Conservation (phyloP, 495 filamentous ascomycete genomes). For the Penicillium nucicola region DNA sequence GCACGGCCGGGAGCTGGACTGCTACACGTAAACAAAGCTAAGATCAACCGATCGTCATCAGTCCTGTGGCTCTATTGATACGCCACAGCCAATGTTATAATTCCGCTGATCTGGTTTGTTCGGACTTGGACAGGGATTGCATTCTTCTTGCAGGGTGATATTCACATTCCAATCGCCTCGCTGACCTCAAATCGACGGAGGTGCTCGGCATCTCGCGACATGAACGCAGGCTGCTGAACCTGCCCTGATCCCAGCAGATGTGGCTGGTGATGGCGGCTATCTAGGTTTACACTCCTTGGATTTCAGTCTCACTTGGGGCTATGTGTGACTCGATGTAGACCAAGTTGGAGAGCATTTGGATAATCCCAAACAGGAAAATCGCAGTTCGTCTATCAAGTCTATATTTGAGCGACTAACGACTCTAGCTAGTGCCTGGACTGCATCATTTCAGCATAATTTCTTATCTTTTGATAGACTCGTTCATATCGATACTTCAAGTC, state of each 20-base stretch:
- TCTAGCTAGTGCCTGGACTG: too few relatives aligned
- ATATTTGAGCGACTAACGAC: too few relatives aligned
- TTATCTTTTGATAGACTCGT: too few relatives aligned
- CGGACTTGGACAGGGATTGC: conserved; percentile 9
- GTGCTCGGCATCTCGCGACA: conserved; percentile 12
- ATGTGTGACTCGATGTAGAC: too few relatives aligned
- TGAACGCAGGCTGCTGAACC: conserved; percentile 12
- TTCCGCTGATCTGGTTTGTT: conserved; percentile 15
- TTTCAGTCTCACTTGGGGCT: too few relatives aligned
- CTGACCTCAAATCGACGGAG: conserved; percentile 8
- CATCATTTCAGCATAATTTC: too few relatives aligned
- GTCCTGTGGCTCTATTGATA: conserved; percentile 11
- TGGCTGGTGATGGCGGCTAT: conserved; percentile 10
- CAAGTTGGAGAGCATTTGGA: too few relatives aligned
- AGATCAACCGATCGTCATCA: conserved; percentile 8
- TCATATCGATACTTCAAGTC: too few relatives aligned
- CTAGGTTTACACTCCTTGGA: too few relatives aligned
- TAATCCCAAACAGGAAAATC: too few relatives aligned
- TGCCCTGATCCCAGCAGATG: conserved; percentile 12
- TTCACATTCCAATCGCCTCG: conserved; percentile 16
- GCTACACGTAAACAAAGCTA: neutral
- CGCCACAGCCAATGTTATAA: conserved; percentile 8
- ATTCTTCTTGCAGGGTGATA: conserved; percentile 10
- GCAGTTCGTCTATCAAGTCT: too few relatives aligned
- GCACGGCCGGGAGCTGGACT: neutral